phyloP scores from a whole-genome alignment of 371 early-diverging fungal species.

The Mucor indicus region DNA sequence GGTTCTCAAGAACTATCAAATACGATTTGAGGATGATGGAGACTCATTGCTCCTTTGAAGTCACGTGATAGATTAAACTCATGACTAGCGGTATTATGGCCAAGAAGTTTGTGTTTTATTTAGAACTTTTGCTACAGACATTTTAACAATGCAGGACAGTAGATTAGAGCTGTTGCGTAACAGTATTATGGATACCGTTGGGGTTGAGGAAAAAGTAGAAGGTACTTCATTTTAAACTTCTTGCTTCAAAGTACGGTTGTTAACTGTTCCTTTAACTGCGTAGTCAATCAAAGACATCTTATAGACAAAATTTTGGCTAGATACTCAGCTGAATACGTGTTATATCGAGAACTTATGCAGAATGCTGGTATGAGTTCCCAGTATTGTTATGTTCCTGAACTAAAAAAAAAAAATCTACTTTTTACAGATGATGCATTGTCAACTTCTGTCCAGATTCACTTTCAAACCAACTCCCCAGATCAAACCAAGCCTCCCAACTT shows the following conservation, averaged over 20 bases:
- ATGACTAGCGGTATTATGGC: too few relatives aligned
- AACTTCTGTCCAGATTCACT: constrained; percentile 53
- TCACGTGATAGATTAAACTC: too few relatives aligned
- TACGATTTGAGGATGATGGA: too few relatives aligned
- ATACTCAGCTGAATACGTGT: constrained; percentile 75
- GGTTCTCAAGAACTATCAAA: too few relatives aligned
- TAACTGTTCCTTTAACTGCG: constrained; percentile 1
- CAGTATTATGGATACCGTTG: constrained; percentile 43
- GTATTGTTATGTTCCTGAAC: too few relatives aligned
- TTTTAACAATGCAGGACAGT: too few relatives aligned
- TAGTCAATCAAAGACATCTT: constrained; percentile 87
- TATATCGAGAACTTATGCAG: constrained; percentile 76
- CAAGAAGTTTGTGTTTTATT: too few relatives aligned
- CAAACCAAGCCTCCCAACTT: constrained; percentile 41
- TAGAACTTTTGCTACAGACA: too few relatives aligned
- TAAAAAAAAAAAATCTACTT: too few relatives aligned
- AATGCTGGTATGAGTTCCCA: constrained; percentile 41
- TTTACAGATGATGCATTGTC: constrained; percentile 68
- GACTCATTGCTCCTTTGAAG: too few relatives aligned
- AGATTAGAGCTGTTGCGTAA: constrained; percentile 34
- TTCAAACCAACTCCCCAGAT: constrained; percentile 46
- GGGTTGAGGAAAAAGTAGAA: constrained; percentile 61
- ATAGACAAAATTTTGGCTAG: constrained; percentile 93
- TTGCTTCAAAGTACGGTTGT: background rate
- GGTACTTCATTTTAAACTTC: constrained; percentile 24